Percentiles rank a stretch among this genome's conserved stretches.
Conservation (phyloP, 805 yeast genomes). For the Priceomyces fermenticarens region DNA sequence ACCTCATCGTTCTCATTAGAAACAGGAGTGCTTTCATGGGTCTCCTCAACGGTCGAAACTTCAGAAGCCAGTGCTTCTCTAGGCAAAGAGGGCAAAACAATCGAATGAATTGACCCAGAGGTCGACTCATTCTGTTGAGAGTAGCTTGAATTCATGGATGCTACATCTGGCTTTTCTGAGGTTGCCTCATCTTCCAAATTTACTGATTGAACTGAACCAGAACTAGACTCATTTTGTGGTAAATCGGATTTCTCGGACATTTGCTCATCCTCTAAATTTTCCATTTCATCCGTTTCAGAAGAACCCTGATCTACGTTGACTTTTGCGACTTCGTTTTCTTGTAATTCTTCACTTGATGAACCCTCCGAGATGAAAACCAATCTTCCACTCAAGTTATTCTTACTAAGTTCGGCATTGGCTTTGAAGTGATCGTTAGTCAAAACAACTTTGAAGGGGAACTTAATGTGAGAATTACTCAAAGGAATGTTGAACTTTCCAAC, state of each 20-base stretch:
- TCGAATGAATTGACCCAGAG: constrained; percentile 22
- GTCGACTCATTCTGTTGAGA: neutral
- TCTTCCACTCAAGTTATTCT: constrained; percentile 21
- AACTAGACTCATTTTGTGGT: neutral
- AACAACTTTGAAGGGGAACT: constrained; percentile 30
- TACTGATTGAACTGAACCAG: neutral
- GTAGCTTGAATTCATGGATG: neutral
- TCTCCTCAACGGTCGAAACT: constrained; percentile 15
- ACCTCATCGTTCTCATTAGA: constrained; percentile 7
- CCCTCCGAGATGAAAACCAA: constrained; percentile 9
- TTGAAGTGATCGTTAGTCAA: constrained; percentile 17
- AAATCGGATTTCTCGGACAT: neutral
- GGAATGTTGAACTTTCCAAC: constrained; percentile 32
- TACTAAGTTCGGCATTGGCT: constrained; percentile 20
- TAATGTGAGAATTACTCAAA: constrained; percentile 27
- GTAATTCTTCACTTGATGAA: neutral
- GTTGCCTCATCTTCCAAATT: neutral
- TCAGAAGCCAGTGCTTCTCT: constrained; percentile 17
- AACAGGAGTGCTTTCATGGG: constrained; percentile 18
- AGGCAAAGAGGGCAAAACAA: constrained; percentile 29
- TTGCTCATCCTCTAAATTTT: neutral
- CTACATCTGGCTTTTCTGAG: neutral
- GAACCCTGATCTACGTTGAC: neutral
- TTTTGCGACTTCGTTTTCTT: neutral
- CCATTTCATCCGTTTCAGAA: neutral